Evolutionary conservation across 2,329 filamentous ascomycete species (phyloP).

Genomic region (Chrysosporium keratinophilum): DNA sequence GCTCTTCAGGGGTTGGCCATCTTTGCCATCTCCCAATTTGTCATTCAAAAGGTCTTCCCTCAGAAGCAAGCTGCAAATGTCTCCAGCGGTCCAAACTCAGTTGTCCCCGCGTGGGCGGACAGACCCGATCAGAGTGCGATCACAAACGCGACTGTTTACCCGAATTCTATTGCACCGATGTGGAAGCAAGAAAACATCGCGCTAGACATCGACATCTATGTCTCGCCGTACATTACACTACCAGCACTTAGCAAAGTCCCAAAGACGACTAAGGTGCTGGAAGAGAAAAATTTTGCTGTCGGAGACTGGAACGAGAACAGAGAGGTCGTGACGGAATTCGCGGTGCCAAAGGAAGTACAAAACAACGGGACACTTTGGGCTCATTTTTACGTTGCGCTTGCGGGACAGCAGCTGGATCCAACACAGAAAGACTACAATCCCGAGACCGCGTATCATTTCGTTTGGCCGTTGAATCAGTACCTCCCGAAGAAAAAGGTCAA

Average conservation of each 20-base stretch:
- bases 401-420: conserved; percentile 68
- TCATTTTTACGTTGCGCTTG: conserved; percentile 78
- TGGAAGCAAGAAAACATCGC: conserved; percentile 64
- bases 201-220: conserved; percentile 74
- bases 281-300: conserved; percentile 69
- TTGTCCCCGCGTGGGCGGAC: conserved; percentile 54
- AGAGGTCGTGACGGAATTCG: conserved; percentile 64
- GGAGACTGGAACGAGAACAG: conserved; percentile 72
- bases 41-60: conserved; percentile 47
- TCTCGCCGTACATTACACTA: conserved; percentile 64
- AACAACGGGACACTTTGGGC: conserved; percentile 89
- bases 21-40: conserved; percentile 50
- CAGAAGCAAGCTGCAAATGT: conserved; percentile 24
- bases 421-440: conserved; percentile 60
- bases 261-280: conserved; percentile 55
- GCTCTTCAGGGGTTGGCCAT: conserved; percentile 48
- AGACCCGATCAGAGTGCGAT: conserved; percentile 47
- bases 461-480: conserved; percentile 78
- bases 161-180: conserved; percentile 68
- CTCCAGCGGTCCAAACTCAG: conserved; percentile 17
- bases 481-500: conserved; percentile 78
- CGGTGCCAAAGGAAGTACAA: conserved; percentile 69
- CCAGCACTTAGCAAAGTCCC: conserved; percentile 56
- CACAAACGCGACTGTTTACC: conserved; percentile 54
- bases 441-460: conserved; percentile 69